These are phyloP conservation scores for Morella rubra DNA, from an alignment of 306 rosid species.

Conservation along the genomic window DNA sequence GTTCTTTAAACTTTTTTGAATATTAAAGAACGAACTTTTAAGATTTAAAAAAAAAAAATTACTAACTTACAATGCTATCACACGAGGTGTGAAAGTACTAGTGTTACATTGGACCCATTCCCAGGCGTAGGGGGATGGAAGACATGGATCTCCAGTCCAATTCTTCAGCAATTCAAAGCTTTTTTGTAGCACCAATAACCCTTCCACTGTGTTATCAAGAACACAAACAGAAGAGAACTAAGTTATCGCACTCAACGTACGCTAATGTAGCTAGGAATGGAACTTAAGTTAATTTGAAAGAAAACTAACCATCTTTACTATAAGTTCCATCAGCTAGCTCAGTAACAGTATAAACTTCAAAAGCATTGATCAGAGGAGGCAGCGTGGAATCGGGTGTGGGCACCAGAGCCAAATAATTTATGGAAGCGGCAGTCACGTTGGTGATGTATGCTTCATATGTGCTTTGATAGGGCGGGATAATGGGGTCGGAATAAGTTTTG, in stretches of 20 bases:
- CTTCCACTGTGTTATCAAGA: slow-evolving; percentile 33
- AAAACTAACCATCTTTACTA: too few species aligned
- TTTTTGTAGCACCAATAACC: slow-evolving; percentile 30
- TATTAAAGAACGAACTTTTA: too few species aligned
- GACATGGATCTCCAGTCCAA: slow-evolving; percentile 55
- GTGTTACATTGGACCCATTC: slow-evolving; percentile 46
- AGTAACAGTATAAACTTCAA: slow-evolving; percentile 30
- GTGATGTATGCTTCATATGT: slow-evolving; percentile 31
- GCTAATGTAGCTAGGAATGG: background rate
- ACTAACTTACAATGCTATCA: slow-evolving; percentile 38
- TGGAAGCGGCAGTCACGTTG: slow-evolving; percentile 34
- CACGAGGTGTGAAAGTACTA: slow-evolving; percentile 31
- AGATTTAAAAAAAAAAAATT: too few species aligned
- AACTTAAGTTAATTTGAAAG: background rate
- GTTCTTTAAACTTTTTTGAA: too few species aligned
- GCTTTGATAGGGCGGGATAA: slow-evolving; percentile 37
- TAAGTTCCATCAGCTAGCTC: background rate
- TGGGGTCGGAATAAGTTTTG: slow-evolving; percentile 17
- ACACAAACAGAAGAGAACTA: background rate
- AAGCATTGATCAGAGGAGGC: slow-evolving; percentile 52
- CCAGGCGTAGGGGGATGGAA: slow-evolving; percentile 38
- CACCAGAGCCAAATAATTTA: slow-evolving; percentile 18
- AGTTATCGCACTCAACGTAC: too few species aligned
- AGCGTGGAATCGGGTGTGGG: slow-evolving; percentile 38
- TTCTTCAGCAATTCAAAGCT: slow-evolving; percentile 36